Conservation (phyloP, 192 early-diverging fungal species). For the Gryganskiella cystojenkinii region DNA sequence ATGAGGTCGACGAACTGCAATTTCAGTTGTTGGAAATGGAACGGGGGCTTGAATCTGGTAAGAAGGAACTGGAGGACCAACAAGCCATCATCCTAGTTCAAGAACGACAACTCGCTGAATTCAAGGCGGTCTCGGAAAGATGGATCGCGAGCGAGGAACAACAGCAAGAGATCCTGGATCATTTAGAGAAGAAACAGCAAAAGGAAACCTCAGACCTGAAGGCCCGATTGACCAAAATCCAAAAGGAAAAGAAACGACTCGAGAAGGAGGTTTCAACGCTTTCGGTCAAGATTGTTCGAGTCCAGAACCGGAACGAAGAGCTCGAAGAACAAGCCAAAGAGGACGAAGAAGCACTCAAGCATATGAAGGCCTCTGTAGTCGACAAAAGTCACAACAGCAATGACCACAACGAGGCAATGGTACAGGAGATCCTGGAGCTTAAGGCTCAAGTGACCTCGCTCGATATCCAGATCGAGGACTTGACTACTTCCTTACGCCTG, state of each 20-base stretch:
- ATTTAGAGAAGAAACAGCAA: slow-evolving; percentile 28
- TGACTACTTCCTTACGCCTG: slow-evolving; percentile 12
- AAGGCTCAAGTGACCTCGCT: slow-evolving; percentile 14
- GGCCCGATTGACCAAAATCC: slow-evolving; percentile 12
- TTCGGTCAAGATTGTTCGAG: neutral
- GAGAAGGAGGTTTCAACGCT: slow-evolving; percentile 10
- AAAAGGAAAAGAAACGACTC: slow-evolving; percentile 16
- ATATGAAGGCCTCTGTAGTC: neutral
- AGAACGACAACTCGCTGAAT: neutral
- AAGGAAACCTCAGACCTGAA: slow-evolving; percentile 2
- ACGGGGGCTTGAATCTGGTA: neutral
- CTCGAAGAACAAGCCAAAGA: slow-evolving; percentile 1
- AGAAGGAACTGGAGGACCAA: neutral
- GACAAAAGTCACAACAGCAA: neutral
- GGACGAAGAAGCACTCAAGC: slow-evolving; percentile 1
- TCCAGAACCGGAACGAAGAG: slow-evolving; percentile 22
- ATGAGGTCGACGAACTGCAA: neutral
- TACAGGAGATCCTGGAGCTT: neutral
- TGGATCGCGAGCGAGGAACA: slow-evolving; percentile 5
- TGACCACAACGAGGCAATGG: neutral
- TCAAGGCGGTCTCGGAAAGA: neutral
- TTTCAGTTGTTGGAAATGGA: neutral
- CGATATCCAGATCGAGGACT: slow-evolving; percentile 21
- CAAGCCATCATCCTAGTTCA: neutral
- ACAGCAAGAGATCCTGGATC: slow-evolving; percentile 2